These are phyloP conservation scores for Aspergillus clavatus DNA, from an alignment of 2,329 filamentous ascomycete genomes.

Conservation along the genomic window DNA sequence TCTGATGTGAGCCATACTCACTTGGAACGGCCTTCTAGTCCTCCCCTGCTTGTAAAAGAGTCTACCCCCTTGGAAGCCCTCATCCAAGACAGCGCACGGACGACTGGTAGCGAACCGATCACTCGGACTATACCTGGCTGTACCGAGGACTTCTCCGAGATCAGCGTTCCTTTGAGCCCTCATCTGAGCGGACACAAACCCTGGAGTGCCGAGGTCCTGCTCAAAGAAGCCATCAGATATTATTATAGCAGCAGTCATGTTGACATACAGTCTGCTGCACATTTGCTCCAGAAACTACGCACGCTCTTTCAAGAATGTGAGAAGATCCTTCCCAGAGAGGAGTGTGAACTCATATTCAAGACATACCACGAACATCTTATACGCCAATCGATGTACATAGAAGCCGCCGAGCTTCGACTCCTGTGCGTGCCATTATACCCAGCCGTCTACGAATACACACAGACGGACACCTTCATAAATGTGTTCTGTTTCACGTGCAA, in stretches of 20 bases:
- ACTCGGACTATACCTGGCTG: constrained; percentile 10
- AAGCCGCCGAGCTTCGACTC: constrained; percentile 53
- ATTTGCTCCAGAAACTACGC: constrained; percentile 39
- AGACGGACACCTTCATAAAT: constrained; percentile 51
- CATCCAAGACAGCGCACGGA: constrained; percentile 6
- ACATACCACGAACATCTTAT: constrained; percentile 55
- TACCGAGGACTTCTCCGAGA: constrained; percentile 19
- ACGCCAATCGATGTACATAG: constrained; percentile 40
- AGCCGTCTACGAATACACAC: constrained; percentile 53
- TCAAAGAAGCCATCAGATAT: constrained; percentile 38
- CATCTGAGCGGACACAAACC: constrained; percentile 30
- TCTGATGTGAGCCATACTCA: constrained; percentile 25
- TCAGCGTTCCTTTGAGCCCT: constrained; percentile 30
- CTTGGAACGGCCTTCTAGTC: constrained; percentile 44
- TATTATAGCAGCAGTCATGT: constrained; percentile 36
- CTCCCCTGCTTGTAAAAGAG: constrained; percentile 34
- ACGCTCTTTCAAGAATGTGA: constrained; percentile 36
- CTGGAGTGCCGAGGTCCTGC: constrained; percentile 37
- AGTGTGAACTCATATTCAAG: constrained; percentile 53
- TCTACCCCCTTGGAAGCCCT: constrained; percentile 25
- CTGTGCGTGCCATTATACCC: constrained; percentile 53
- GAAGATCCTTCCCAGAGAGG: constrained; percentile 37
- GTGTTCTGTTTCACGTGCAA: constrained; percentile 55
- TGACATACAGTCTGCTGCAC: constrained; percentile 39
- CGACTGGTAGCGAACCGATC: background rate